Evolutionary conservation across 2,329 filamentous ascomycete species (phyloP).

Genomic region (Dichotomopilus funicola): DNA sequence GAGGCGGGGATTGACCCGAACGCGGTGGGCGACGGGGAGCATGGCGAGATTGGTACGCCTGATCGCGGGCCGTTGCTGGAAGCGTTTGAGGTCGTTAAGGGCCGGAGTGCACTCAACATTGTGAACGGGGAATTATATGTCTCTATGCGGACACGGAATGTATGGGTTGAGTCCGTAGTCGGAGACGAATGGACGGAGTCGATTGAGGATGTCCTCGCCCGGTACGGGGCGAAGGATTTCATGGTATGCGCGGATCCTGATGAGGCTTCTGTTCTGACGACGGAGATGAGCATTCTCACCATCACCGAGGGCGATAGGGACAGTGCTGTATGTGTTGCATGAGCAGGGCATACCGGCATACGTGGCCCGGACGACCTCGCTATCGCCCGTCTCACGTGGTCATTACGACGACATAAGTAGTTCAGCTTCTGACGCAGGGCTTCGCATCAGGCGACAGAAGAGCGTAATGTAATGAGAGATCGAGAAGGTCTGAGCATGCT

Average conservation of each 20-base stretch:
- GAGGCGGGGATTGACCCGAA: slow-evolving; percentile 11
- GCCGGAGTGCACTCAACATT: not conserved
- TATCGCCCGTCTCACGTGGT: too few species aligned
- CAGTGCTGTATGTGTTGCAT: too few species aligned
- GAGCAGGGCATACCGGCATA: too few species aligned
- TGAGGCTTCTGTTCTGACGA: too few species aligned
- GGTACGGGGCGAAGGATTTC: not conserved
- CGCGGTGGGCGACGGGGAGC: not conserved
- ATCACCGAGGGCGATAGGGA: too few species aligned
- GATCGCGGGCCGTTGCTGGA: not conserved
- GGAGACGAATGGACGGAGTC: not conserved
- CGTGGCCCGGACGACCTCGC: too few species aligned
- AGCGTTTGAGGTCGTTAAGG: not conserved
- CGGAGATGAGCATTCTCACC: too few species aligned
- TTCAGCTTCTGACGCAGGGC: too few species aligned
- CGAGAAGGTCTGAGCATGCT: too few species aligned
- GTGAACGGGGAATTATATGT: not conserved
- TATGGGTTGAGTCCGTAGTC: not conserved
- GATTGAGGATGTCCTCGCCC: not conserved
- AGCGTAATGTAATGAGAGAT: too few species aligned
- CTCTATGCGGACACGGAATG: not conserved
- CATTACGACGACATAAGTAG: too few species aligned
- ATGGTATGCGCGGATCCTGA: not conserved
- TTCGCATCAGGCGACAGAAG: too few species aligned
- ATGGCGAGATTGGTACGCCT: slow-evolving; percentile 3